Evolutionary conservation across 129 eudicot species (phyloP).

Genomic region (Gnaphalium uliginosum): DNA sequence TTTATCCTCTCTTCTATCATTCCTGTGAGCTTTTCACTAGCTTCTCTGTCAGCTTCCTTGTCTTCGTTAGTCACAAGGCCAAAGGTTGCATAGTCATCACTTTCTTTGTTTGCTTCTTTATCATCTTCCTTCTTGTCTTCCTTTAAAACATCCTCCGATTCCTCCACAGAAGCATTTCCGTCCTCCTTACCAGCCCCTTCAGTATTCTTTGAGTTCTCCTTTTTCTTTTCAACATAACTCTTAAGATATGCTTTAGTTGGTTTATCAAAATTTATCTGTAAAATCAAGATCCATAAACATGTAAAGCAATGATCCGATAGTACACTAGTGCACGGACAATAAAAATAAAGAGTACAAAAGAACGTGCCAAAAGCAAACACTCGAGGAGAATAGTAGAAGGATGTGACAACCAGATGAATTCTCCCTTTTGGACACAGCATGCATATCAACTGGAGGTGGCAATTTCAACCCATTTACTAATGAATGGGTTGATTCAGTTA

Average conservation of each 20-base stretch:
- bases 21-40: slow-evolving; percentile 61
- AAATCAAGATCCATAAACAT: slow-evolving; percentile 15
- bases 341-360: background rate
- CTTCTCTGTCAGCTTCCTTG: slow-evolving; percentile 75
- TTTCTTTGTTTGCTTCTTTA: slow-evolving; percentile 51
- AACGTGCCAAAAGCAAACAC: too few relatives aligned
- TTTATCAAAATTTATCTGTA: slow-evolving; percentile 72
- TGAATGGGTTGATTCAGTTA: background rate
- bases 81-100: slow-evolving; percentile 48
- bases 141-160: slow-evolving; percentile 39
- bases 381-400: background rate
- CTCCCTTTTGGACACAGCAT: background rate
- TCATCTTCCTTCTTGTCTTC: slow-evolving; percentile 38
- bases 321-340: background rate
- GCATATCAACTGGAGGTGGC: background rate
- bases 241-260: slow-evolving; percentile 73
- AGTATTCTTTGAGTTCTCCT: slow-evolving; percentile 45
- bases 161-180: slow-evolving; percentile 37
- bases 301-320: background rate
- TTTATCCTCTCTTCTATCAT: slow-evolving; percentile 91
- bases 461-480: background rate
- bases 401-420: background rate
- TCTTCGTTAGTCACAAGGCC: slow-evolving; percentile 93
- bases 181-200: slow-evolving; percentile 42
- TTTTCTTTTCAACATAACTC: slow-evolving; percentile 76